phyloP scores from a whole-genome alignment of 2,329 filamentous ascomycete species.

The Pseudocercospora vitis region DNA sequence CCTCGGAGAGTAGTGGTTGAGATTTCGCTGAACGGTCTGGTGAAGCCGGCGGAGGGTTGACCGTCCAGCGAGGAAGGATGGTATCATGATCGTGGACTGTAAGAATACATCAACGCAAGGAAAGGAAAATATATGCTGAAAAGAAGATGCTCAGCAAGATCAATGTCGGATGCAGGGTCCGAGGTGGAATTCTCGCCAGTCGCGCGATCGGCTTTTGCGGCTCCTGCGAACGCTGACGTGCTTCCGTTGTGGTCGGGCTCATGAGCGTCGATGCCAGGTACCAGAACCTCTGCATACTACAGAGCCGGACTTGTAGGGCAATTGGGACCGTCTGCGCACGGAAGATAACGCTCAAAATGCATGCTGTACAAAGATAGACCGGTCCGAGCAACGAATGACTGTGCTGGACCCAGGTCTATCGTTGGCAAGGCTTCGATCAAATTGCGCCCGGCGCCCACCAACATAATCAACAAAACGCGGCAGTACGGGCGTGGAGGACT shows the following conservation, averaged over 20 bases:
- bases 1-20: conserved; percentile 31
- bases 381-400: background rate
- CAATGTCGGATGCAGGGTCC: background rate
- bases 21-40: conserved; percentile 36
- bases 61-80: conserved; percentile 31
- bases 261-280: too few species aligned
- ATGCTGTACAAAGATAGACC: background rate
- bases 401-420: too few species aligned
- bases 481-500: background rate
- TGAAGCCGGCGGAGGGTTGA: conserved; percentile 35
- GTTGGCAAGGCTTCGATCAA: too few species aligned
- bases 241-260: too few species aligned
- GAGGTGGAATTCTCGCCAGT: background rate
- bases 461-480: background rate
- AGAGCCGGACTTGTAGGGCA: too few species aligned
- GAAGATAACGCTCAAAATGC: background rate
- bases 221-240: background rate
- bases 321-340: too few species aligned
- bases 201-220: background rate
- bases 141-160: background rate
- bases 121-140: background rate
- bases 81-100: conserved; percentile 29
- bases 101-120: conserved; percentile 14
- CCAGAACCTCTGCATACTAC: too few species aligned
- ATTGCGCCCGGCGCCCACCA: conserved; percentile 15